These are phyloP conservation scores for Podospora comata DNA, from an alignment of 495 filamentous ascomycete species.

Conservation along the genomic window DNA sequence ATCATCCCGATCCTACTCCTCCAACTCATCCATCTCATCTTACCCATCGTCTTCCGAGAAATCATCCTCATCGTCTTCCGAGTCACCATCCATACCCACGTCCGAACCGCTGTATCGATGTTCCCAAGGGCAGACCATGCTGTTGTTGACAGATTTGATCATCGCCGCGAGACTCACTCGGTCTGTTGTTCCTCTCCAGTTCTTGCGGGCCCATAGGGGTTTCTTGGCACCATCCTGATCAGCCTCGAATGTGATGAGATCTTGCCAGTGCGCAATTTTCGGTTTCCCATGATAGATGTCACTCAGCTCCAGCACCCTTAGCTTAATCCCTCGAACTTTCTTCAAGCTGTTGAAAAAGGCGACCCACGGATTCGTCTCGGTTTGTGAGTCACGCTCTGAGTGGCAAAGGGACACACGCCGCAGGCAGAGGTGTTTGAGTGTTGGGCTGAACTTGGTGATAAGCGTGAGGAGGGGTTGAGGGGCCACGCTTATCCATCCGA, in stretches of 20 bases:
- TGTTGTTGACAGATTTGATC: too few species aligned
- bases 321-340: slow-evolving; percentile 13
- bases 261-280: background rate
- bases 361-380: slow-evolving; percentile 27
- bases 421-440: slow-evolving; percentile 35
- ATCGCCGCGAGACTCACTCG: background rate
- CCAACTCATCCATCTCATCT: too few species aligned
- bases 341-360: slow-evolving; percentile 20
- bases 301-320: slow-evolving; percentile 13
- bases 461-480: slow-evolving; percentile 27
- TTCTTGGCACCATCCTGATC: too few species aligned
- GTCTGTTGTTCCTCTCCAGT: background rate
- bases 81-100: too few species aligned
- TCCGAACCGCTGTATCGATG: too few species aligned
- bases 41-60: too few species aligned
- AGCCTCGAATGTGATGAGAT: background rate
- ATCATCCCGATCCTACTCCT: too few species aligned
- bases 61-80: too few species aligned
- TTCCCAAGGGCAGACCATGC: too few species aligned
- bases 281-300: background rate
- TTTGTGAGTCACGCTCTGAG: background rate
- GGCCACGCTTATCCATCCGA: slow-evolving; percentile 33
- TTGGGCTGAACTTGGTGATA: slow-evolving; percentile 35
- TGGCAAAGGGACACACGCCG: slow-evolving; percentile 27
- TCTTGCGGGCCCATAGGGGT: too few species aligned